phyloP scores from a whole-genome alignment of 108 stramenopile species.

The Stephanodiscus minutulus region DNA sequence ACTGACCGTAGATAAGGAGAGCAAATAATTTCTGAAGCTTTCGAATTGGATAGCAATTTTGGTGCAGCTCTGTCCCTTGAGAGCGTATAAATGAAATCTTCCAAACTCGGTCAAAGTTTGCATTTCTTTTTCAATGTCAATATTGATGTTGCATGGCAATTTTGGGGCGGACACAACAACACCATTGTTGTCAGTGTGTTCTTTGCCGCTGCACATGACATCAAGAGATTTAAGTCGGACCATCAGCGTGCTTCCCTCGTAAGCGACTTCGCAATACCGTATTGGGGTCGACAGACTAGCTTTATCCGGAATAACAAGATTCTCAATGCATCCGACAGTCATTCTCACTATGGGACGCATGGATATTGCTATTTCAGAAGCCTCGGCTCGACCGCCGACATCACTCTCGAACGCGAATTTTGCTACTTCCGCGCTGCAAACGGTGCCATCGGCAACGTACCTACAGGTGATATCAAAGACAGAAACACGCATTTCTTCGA shows the following conservation, averaged over 20 bases:
- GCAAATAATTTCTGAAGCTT: slow-evolving; percentile 30
- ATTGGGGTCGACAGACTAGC: slow-evolving; percentile 24
- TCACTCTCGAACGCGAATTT: slow-evolving; percentile 21
- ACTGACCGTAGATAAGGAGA: slow-evolving; percentile 15
- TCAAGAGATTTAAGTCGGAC: slow-evolving; percentile 23
- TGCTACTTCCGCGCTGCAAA: slow-evolving; percentile 14
- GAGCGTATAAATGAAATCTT: slow-evolving; percentile 16
- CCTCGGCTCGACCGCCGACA: slow-evolving; percentile 18
- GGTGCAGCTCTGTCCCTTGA: slow-evolving; percentile 1
- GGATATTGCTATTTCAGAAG: slow-evolving; percentile 8
- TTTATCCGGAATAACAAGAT: slow-evolving; percentile 22
- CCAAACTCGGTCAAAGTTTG: slow-evolving; percentile 6
- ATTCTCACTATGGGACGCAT: slow-evolving; percentile 26
- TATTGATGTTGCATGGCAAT: slow-evolving; percentile 14
- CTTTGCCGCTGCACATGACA: slow-evolving; percentile 20
- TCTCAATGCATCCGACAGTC: slow-evolving; percentile 23
- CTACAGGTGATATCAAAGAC: slow-evolving; percentile 3
- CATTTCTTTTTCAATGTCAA: slow-evolving; percentile 23
- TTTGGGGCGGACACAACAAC: slow-evolving; percentile 15
- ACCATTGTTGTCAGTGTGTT: background rate
- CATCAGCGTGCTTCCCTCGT: slow-evolving; percentile 27
- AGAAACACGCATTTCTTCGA: slow-evolving; percentile 22
- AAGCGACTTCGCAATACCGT: slow-evolving; percentile 16
- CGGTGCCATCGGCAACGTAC: slow-evolving; percentile 38
- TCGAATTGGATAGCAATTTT: slow-evolving; percentile 30